Evolutionary conservation across 441 rosid species (phyloP).

Genomic region (Eutrema salsugineum): DNA sequence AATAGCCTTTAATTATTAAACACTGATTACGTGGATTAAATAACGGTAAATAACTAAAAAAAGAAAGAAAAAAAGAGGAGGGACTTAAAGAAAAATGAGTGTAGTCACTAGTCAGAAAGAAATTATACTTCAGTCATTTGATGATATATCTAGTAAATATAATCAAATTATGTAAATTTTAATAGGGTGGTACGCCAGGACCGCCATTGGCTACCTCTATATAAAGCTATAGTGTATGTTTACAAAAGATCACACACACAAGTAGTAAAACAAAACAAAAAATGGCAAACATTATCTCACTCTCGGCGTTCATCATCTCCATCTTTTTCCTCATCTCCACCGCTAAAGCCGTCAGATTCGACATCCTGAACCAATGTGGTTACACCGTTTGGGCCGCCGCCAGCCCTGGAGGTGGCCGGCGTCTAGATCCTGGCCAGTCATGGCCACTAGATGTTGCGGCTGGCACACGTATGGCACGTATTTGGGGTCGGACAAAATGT

Average conservation of each 20-base stretch:
- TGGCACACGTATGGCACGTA: conserved; percentile 35
- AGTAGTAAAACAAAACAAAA: background rate
- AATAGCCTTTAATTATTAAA: no score
- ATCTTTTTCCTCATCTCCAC: conserved; percentile 12
- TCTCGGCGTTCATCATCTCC: conserved; percentile 4
- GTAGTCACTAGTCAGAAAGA: no score
- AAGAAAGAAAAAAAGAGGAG: no score
- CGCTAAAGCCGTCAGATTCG: conserved; percentile 34
- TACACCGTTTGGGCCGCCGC: conserved; percentile 49
- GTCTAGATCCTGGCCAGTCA: conserved; percentile 23
- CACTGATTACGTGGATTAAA: no score
- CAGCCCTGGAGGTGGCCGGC: conserved; percentile 43
- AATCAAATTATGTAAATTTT: background rate
- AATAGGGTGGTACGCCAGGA: background rate
- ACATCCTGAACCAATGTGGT: conserved; percentile 38
- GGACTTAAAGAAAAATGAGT: no score
- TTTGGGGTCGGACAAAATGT: conserved; percentile 44
- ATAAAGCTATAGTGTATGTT: background rate
- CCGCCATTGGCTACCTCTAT: background rate
- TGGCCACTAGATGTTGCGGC: conserved; percentile 31
- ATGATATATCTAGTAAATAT: no score
- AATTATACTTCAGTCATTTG: no score
- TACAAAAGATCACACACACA: conserved; percentile 1
- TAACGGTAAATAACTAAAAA: no score
- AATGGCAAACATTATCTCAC: conserved; percentile 8